These are phyloP conservation scores for Fraxinus anomala DNA, from an alignment of 257 asterid genomes.

Conservation along the genomic window DNA sequence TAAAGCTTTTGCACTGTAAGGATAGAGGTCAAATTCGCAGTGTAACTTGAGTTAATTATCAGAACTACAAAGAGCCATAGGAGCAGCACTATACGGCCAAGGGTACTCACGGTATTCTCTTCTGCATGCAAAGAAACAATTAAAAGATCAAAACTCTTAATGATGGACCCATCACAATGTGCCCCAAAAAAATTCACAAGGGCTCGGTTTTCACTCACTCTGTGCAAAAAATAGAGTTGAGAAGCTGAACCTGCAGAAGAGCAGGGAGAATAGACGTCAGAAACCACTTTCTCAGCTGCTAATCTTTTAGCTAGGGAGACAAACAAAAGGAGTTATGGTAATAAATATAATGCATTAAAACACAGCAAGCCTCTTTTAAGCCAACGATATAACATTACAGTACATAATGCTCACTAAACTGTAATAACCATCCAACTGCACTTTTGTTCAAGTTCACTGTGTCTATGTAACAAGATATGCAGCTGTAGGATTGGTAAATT, in stretches of 20 bases:
- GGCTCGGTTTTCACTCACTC: constrained; percentile 38
- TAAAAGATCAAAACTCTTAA: constrained; percentile 12
- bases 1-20: constrained; percentile 65
- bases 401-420: background rate
- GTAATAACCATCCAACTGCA: background rate
- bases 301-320: too few species aligned
- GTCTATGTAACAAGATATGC: background rate
- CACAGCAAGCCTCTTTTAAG: background rate
- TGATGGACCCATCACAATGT: background rate
- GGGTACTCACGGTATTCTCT: constrained; percentile 56
- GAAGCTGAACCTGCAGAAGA: constrained; percentile 55
- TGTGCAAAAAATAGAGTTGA: constrained; percentile 65
- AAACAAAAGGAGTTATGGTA: too few species aligned
- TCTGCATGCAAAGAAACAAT: constrained; percentile 36
- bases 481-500: background rate
- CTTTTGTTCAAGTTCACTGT: background rate
- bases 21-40: constrained; percentile 65
- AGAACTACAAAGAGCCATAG: constrained; percentile 70
- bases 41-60: constrained; percentile 64
- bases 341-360: too few species aligned
- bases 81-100: constrained; percentile 59
- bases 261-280: constrained; percentile 18
- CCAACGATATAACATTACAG: background rate
- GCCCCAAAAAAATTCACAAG: background rate
- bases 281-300: background rate